phyloP scores from a whole-genome alignment of 1,284 basidiomycete species.

The Takashimella tepidaria region DNA sequence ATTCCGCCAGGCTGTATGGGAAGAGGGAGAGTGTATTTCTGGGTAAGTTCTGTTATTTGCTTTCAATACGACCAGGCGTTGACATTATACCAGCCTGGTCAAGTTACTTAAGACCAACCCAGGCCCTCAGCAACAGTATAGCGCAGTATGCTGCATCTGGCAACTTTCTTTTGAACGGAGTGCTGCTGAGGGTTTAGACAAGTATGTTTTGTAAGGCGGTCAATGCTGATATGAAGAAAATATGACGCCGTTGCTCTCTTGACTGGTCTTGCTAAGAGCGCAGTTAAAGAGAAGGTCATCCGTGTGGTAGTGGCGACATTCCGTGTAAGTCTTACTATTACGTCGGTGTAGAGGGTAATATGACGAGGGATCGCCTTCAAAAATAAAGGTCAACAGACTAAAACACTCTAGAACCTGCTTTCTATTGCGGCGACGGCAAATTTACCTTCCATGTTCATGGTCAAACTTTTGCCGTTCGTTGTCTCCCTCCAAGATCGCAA shows the following conservation, averaged over 20 bases:
- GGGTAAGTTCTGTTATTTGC: conserved; percentile 30
- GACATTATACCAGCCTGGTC: conserved; percentile 55
- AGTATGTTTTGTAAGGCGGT: conserved; percentile 45
- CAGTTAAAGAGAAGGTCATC: conserved; percentile 96
- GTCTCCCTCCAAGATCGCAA: conserved; percentile 79
- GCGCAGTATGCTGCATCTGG: conserved; percentile 89
- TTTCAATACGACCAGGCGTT: neutral
- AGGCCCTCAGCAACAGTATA: conserved; percentile 88
- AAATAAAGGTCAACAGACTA: neutral
- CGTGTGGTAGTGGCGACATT: conserved; percentile 92
- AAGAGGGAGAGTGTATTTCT: conserved; percentile 45
- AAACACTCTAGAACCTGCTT: conserved; percentile 66
- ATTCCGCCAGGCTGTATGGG: conserved; percentile 57
- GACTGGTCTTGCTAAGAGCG: conserved; percentile 76
- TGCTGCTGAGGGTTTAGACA: conserved; percentile 78
- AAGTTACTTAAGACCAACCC: conserved; percentile 67
- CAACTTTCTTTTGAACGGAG: conserved; percentile 83
- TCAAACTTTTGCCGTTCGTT: conserved; percentile 76
- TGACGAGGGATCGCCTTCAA: neutral
- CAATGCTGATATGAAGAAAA: conserved; percentile 55
- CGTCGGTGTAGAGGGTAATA: too few relatives aligned
- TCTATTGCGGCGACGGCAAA: conserved; percentile 58
- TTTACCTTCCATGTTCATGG: conserved; percentile 86
- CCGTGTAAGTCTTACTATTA: conserved; percentile 62
- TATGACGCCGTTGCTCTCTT: conserved; percentile 86